These are phyloP conservation scores for Claviceps sp. DNA, from an alignment of 2,329 filamentous ascomycete species.

Conservation along the genomic window DNA sequence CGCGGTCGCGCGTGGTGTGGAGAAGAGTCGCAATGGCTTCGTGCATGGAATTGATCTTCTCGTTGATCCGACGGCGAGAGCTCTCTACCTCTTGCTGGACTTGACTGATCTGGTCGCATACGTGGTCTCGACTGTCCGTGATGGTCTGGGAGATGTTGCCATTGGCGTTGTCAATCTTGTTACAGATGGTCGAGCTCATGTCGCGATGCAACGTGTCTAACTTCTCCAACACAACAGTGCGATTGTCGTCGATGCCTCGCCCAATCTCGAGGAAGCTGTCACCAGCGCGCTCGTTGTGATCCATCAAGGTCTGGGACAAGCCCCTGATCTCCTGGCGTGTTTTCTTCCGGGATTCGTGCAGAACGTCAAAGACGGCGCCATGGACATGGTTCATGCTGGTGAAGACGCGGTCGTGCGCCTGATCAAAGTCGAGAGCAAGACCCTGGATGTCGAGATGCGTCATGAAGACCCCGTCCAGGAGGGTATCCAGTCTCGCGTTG, in stretches of 20 bases:
- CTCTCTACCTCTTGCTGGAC: conserved; percentile 1
- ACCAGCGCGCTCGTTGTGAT: neutral
- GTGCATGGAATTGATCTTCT: conserved; percentile 2
- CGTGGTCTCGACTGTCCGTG: neutral
- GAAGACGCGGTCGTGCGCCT: neutral
- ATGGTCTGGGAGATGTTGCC: neutral
- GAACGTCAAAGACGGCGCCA: neutral
- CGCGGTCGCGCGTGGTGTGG: neutral
- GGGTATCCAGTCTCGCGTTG: neutral
- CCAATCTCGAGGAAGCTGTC: conserved; percentile 1
- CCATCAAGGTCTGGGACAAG: neutral
- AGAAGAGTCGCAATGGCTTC: conserved; percentile 1
- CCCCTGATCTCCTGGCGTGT: neutral
- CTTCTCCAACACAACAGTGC: neutral
- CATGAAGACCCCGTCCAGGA: neutral
- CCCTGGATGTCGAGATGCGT: conserved; percentile 1
- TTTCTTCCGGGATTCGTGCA: neutral
- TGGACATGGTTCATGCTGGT: neutral
- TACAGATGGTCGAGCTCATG: neutral
- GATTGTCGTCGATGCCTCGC: neutral
- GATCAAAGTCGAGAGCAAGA: neutral
- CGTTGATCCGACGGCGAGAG: conserved; percentile 2
- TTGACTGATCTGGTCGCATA: neutral
- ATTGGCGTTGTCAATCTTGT: conserved; percentile 1
- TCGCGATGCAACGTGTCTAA: neutral